Evolutionary conservation across 106 monocot genomes (phyloP), one percentile per base, ranked within the genome.

Genomic region (Dioscorea dumetorum): DNA sequence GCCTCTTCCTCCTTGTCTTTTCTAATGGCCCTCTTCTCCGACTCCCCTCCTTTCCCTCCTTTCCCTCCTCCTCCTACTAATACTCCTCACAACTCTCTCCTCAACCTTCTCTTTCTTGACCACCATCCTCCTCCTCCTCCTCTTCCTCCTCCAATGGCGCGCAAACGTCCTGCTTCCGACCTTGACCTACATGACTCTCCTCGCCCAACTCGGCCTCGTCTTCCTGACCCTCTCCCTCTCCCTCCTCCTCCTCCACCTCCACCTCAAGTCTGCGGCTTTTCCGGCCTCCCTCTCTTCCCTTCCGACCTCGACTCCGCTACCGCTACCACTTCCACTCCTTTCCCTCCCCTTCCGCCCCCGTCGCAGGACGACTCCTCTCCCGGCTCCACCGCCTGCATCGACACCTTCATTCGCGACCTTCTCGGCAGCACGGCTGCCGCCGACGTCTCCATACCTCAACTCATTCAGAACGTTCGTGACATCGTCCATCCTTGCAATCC

Each of bases 401-500:
- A 95, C 23, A 85, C 79, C n/a, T 78, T 95, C 50, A 95, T 95
- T 48, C 70, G 88, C 4, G 94, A 95, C 72, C 71, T 95, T 10
- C 80, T 94, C 74, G 74, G 17, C 67, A 90, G 70, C 69, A 3
- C 41, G 3, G 74, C 80, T 21, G 62, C 88, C 18, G 60, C 81
- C 3, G 83, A 84, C 8, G 78, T 86, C 2, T 88, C 91, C 12
- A 69, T 91, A 22, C 78, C 80, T 2, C 97, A 97, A 66, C 82
- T 97, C 58, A 92, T 92, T 63, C 71, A 87, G 59, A 92, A 84
- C 64, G 91, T 92, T 22, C 79, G 92, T 1, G 92, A 97, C 67
- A 78, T 97, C 76, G 84, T 97, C 66, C 80, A 78, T 16, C 97
- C 97, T 5, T 97, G 92, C 76, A 92, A 97, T 76, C 97, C 97